A percentile compares a stretch with the other conserved stretches of the same genome.
phyloP scores from a whole-genome alignment of 129 eudicot genomes.

The Deinandra increscens region DNA sequence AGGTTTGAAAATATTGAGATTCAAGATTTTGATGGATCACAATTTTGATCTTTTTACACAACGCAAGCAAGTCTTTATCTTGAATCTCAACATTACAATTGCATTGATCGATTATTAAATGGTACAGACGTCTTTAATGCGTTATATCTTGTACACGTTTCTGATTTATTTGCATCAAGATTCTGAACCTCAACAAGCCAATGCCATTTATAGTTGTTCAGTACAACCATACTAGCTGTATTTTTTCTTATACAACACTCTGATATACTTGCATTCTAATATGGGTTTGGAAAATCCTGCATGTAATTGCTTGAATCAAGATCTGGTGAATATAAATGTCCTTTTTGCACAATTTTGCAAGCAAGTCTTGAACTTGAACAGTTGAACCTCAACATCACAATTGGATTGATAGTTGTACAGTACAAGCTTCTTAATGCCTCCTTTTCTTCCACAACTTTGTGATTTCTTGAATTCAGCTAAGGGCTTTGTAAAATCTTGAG shows the following conservation, averaged over 20 bases:
- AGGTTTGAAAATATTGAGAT: neutral
- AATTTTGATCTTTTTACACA: neutral
- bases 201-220: neutral
- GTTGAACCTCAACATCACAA: neutral
- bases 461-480: neutral
- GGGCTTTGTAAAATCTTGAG: conserved; percentile 16
- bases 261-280: neutral
- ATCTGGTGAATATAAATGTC: neutral
- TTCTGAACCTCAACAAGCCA: neutral
- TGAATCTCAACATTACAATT: conserved; percentile 12
- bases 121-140: conserved; percentile 10
- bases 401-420: neutral
- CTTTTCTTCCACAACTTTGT: conserved; percentile 7
- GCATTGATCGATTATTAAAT: neutral
- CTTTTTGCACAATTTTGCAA: neutral
- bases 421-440: conserved; percentile 3
- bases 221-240: neutral
- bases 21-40: neutral
- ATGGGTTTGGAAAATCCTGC: conserved; percentile 5
- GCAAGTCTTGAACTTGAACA: conserved; percentile 7
- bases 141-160: neutral
- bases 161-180: neutral
- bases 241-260: neutral
- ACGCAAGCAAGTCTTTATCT: conserved; percentile 20
- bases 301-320: neutral